Evolutionary conservation across 176 grass and related monocot genomes (phyloP), one percentile per base, ranked within the genome.

Genomic region (Avena atlantica): DNA sequence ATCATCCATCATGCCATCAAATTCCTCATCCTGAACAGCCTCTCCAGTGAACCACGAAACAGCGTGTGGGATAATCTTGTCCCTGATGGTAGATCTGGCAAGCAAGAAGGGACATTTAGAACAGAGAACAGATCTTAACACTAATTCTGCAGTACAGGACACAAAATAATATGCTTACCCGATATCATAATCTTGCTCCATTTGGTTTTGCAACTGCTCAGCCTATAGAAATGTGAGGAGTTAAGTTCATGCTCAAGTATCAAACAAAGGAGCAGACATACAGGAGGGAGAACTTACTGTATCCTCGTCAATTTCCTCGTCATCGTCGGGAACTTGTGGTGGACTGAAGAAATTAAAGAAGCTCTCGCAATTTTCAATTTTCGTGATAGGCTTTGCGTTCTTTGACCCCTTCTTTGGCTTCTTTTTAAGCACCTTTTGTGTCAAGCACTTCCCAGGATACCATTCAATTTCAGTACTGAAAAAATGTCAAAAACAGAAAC

Each of bases 301-400:
- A 82, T 99, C 97, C 80, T 99, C 97, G 17, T 99, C 97, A 72
- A 95, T 94, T 91, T 98, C 93, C 47, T 96, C 94, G 3, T 96
- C 92, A 8, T 96, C 92, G 59, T 96, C 97, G 81, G 97, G 97
- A 79, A 99, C 89, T 87, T 99, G 90, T 78, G 97, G 97, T 65
- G 97, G 97, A 83, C 81, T 94, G 83, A 99, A 99, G 78, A 99
- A 99, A 91, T 99, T 99, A 64, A 99, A 99, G 81, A 99, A 99
- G 81, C 97, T 99, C 68, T 96, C 94, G 47, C 97, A 99, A 11
- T 84, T 83, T 89, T 99, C 97, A 48, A 89, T 97, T 93, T 94
- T 99, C 24, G 89, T 94, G 36, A 99, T 91, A 59, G 92, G 94
- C 55, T 99, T 97, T 19, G 91, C 60, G 37, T 96, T 97, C 89